A percentile compares a stretch with the other conserved stretches of the same genome.
phyloP scores from a whole-genome alignment of 257 asterid genomes.

The Pogostemon cablin region DNA sequence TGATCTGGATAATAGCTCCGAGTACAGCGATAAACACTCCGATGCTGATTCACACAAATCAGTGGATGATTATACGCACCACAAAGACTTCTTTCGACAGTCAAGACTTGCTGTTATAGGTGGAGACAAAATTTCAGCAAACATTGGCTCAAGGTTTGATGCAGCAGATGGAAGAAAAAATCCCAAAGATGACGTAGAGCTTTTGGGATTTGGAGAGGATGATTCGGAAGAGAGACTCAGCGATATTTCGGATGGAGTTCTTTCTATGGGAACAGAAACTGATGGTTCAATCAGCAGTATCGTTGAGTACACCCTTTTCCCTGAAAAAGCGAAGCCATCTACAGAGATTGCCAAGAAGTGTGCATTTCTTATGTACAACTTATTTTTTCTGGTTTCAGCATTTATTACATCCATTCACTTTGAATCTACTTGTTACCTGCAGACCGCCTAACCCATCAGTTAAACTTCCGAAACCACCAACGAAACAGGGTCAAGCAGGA shows the following conservation, averaged over 20 bases:
- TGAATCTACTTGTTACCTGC: conserved; percentile 37
- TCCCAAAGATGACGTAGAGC: conserved; percentile 61
- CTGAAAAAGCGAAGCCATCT: conserved; percentile 60
- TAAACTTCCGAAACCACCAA: conserved; percentile 68
- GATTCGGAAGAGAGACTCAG: conserved; percentile 92
- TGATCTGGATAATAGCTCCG: conserved; percentile 74
- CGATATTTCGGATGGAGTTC: conserved; percentile 93
- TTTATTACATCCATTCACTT: not conserved
- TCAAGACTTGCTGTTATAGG: conserved; percentile 67
- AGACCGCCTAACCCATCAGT: conserved; percentile 43
- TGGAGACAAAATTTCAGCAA: conserved; percentile 42
- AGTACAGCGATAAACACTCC: conserved; percentile 80
- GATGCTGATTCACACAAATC: conserved; percentile 91
- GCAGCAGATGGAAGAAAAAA: conserved; percentile 43
- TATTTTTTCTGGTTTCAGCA: conserved; percentile 11
- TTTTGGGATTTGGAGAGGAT: conserved; percentile 73
- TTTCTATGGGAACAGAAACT: conserved; percentile 92
- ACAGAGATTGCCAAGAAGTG: conserved; percentile 64
- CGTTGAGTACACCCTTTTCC: conserved; percentile 85
- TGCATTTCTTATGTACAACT: conserved; percentile 36
- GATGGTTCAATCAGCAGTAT: conserved; percentile 81
- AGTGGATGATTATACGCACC: conserved; percentile 74
- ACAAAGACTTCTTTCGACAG: conserved; percentile 69
- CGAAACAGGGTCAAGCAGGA: conserved; percentile 52
- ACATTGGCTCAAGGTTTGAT: conserved; percentile 39